Base-by-base conservation (phyloP, 2,329 filamentous ascomycete genomes). In the Phyllosticta capitalensis region DNA sequence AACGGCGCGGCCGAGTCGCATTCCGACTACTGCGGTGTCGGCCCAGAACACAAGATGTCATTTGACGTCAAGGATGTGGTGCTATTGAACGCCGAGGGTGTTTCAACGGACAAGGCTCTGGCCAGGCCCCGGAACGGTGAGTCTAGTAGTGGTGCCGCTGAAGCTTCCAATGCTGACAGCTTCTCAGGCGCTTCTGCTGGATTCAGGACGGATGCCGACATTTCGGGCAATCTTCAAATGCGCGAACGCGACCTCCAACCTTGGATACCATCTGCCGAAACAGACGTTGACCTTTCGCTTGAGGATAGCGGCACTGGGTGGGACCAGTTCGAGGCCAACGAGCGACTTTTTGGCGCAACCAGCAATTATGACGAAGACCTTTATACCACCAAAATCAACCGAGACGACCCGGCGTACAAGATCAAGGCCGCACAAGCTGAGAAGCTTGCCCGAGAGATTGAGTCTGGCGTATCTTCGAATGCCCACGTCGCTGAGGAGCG, bases 301-400 rank as follows among this genome's bases (percentile, higher is more conserved):
- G 90, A 94, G 67, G 83, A 73, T 24, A 68, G 67, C 17, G 72
- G 68, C 26, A 66, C 65, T 52, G 78, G 75, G 9, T 99, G 94
- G 94, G 92, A 99, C 71, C 94, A 99, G 72, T 99, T 99, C 69
- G 88, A 89, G 61, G 86, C 83, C 63, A 97, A 97, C 68, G 89
- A 95, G 74, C 82, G 85, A 59, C 83, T 90, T 28, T 97, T 96
- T 69, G 94, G 94, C 38, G 76, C 95, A 48, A 90, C 85, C 73
- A 94, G 88, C 56, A 90, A 91, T 67, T 99, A 97, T 71, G 86
- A 97, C 68, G 94, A 97, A 74, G 91, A 89, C 66, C 84, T 94
- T 51, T 99, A 99, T 76, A 99, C 94, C 1, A 99, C 94, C 9
- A 77, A 83, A 49, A 95, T 99, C 68, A 85, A 99, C 74, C 90